Base-by-base conservation (phyloP, 106 monocot genomes). In the Dactylorhiza incarnata region DNA sequence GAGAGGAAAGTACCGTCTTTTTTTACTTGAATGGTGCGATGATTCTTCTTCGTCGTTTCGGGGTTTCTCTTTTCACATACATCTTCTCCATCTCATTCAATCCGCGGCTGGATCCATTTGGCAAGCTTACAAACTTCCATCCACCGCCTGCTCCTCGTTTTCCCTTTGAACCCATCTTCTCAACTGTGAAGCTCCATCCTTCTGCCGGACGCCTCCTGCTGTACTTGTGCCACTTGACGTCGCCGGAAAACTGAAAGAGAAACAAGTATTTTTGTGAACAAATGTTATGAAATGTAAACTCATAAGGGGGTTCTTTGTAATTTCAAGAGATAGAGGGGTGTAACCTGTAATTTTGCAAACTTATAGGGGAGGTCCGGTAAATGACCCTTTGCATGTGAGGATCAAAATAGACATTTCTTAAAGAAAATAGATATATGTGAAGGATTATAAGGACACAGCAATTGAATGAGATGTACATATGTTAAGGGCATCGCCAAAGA, bases 71-170 rank as follows among this genome's bases (percentile, higher is more conserved):
- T 76, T 94, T 89, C 37, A 87, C 86, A 76, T 89, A 91, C 89
- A 93, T 93, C 74, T 93, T 93, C 83, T 99, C 97, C 84, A 83
- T 82, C 5, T 87, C 91, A 56, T 94, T 94, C 76, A 89, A 75
- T 49, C 84, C 47, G 12, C 86, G 84, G 68, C 87, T 94, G 23
- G 97, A 96, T 66, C 87, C 87, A 51, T 89, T 84, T 45, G 96
- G 93, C 79, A 93, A 71, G 76, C 91, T 94, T 25, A 87, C 88
- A 81, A 91, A 90, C 76, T 93, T 87, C 80, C 81, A 89, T 29
- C 91, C 91, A 13, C 88, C 94, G 49, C 87, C 83, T 0, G 78
- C 79, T 9, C 87, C 87, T 46, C 89, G 87, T 54, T 87, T 96
- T 15, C 78, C 85, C 29, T 76, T 85, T 19, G 82, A 49, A 5